These are phyloP conservation scores for Oryza officinalis DNA, from an alignment of 176 grass and related monocot species.

Conservation along the genomic window DNA sequence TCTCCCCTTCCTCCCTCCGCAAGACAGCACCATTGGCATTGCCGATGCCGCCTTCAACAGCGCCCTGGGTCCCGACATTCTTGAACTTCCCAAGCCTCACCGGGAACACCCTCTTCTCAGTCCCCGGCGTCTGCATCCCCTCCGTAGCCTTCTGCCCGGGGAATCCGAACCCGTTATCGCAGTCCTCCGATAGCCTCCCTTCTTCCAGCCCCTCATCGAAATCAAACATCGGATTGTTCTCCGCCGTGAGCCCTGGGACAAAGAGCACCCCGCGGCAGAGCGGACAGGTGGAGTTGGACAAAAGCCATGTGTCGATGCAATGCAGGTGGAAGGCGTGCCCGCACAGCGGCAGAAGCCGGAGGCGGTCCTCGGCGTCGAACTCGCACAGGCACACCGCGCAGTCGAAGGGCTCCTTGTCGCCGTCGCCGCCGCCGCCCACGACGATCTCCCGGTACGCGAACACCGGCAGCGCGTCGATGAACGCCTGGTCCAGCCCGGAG, in stretches of 20 bases:
- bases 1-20: constrained; percentile 70
- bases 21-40: constrained; percentile 32
- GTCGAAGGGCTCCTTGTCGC: constrained; percentile 90
- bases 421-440: constrained; percentile 45
- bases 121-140: constrained; percentile 24
- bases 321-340: constrained; percentile 88
- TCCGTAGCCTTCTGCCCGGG: constrained; percentile 20
- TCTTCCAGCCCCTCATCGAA: constrained; percentile 63
- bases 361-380: constrained; percentile 65
- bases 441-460: constrained; percentile 86
- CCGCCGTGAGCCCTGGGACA: constrained; percentile 32
- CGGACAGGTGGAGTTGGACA: constrained; percentile 95
- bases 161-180: constrained; percentile 37
- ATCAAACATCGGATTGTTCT: constrained; percentile 55
- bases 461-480: constrained; percentile 90
- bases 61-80: constrained; percentile 57
- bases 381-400: constrained; percentile 91
- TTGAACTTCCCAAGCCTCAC: constrained; percentile 91
- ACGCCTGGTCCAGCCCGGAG: constrained; percentile 78
- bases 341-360: constrained; percentile 78
- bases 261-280: constrained; percentile 81
- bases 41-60: constrained; percentile 30
- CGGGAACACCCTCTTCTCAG: constrained; percentile 70
- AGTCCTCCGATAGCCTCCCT: constrained; percentile 26
- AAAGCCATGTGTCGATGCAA: constrained; percentile 92